Evolutionary conservation across 768 basidiomycete genomes (phyloP).

Genomic region (Pholiota molesta): DNA sequence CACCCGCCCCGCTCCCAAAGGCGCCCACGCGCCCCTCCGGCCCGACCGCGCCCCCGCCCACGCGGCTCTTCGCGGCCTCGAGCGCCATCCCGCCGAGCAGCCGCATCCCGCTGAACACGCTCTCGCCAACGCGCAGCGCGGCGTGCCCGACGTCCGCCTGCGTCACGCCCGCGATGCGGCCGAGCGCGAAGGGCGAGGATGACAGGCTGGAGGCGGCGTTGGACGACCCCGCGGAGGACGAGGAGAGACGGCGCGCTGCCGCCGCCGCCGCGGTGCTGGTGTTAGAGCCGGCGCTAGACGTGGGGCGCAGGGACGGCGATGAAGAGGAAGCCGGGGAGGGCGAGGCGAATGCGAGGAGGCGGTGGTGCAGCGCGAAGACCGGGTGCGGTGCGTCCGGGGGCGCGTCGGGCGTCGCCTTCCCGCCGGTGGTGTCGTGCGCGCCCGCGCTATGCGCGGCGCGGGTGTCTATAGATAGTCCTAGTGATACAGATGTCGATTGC

Average conservation of each 20-base stretch:
- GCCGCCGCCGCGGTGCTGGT: too few species aligned
- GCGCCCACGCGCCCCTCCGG: constrained; percentile 11
- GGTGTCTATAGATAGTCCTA: constrained; percentile 11
- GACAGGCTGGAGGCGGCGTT: constrained; percentile 12
- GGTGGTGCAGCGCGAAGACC: constrained; percentile 60
- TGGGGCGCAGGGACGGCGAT: constrained; percentile 3
- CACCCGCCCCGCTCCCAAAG: constrained; percentile 5
- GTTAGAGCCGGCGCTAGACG: too few species aligned
- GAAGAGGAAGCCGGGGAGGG: constrained; percentile 15
- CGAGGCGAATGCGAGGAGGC: constrained; percentile 63
- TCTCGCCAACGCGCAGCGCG: constrained; percentile 62
- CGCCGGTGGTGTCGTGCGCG: neutral
- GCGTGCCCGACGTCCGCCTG: constrained; percentile 53
- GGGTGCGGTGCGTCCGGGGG: constrained; percentile 38
- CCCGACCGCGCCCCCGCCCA: constrained; percentile 17
- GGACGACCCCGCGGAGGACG: constrained; percentile 19
- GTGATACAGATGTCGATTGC: constrained; percentile 14
- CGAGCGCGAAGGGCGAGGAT: constrained; percentile 24
- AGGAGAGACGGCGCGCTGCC: constrained; percentile 20
- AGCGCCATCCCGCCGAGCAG: constrained; percentile 64
- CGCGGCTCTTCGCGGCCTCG: constrained; percentile 46
- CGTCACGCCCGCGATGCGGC: constrained; percentile 26
- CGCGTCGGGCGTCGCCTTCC: neutral
- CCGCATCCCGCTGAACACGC: constrained; percentile 65
- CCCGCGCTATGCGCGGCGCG: neutral